Base-by-base conservation (phyloP, 768 basidiomycete species). In the Grammothele lineata region DNA sequence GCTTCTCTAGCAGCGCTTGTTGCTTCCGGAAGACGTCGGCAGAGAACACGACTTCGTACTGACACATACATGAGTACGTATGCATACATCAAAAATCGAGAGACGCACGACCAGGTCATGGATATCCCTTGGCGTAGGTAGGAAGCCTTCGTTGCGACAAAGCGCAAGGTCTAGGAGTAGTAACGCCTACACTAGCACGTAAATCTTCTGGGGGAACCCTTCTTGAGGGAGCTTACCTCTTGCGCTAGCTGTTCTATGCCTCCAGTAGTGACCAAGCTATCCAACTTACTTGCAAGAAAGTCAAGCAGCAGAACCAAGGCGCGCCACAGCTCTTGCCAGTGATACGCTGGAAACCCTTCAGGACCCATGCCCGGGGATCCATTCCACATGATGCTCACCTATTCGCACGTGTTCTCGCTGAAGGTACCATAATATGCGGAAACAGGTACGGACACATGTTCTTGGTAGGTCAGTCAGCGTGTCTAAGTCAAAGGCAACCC, bases 31-130 rank as follows among this genome's bases (percentile, higher is more conserved):
- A 58, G 30, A 69, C 61, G 2, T 67, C 53, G 4, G 76, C 69
- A 5, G 79, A 80, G 17, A 83, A 75, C 18, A 85, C 75, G 17
- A 86, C 67, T 53, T 87, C 83, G 51, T 87, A 86, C 82, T 85
- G 36, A 9, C n/a, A 24, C 26, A 36, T 17, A 18, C 25, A 24
- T 37, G 33, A 49, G 40, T 21, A 10, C 17, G 4, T 14, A 9
- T 12, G 3, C 33, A 34, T 24, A 14, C 27, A 40, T 18, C 12
- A 37, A 40, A 41, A 33, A 12, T 22, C 50, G 26, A 56, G 27
- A 14, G 8, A 30, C 27, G 7, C 63, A 86, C 85, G 45, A 86
- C 71, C 21, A 86, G 68, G 43, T 80, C 77, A 48, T 86, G 80
- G 5, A 80, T 47, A 8, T 79, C 72, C 19, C 63, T 62, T 4